Evolutionary conservation across 1,139 yeast genomes (phyloP).

Genomic region (Suhomyces bribrorum): DNA sequence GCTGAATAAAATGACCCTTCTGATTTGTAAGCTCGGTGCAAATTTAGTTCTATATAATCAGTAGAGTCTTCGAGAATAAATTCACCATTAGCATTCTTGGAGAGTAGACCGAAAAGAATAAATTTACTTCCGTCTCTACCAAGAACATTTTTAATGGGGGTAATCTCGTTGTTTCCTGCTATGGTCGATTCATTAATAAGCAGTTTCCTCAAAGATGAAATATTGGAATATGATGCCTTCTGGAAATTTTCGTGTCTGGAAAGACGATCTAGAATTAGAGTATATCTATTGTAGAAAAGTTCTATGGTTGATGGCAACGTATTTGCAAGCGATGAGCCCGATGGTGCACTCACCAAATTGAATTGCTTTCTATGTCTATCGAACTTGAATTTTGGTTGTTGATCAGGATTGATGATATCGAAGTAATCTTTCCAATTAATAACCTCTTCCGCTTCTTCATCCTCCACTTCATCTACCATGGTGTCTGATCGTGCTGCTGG

Average conservation of each 20-base stretch:
- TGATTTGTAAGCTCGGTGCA: slow-evolving; percentile 65
- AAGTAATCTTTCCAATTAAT: slow-evolving; percentile 76
- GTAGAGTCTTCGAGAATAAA: slow-evolving; percentile 81
- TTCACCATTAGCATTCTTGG: slow-evolving; percentile 63
- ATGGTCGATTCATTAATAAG: slow-evolving; percentile 16
- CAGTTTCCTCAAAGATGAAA: slow-evolving; percentile 36
- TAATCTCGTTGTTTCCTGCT: slow-evolving; percentile 52
- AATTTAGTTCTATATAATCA: slow-evolving; percentile 71
- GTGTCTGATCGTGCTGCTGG: slow-evolving; percentile 36
- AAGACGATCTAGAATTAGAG: slow-evolving; percentile 66
- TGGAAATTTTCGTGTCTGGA: slow-evolving; percentile 76
- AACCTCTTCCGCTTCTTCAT: slow-evolving; percentile 19
- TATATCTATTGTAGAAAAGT: slow-evolving; percentile 48
- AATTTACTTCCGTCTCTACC: slow-evolving; percentile 83
- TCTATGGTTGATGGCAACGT: slow-evolving; percentile 27
- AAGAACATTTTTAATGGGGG: slow-evolving; percentile 75
- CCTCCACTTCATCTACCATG: slow-evolving; percentile 25
- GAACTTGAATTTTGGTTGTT: slow-evolving; percentile 67
- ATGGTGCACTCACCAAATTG: slow-evolving; percentile 27
- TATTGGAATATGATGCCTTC: slow-evolving; percentile 45
- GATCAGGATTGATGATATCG: slow-evolving; percentile 61
- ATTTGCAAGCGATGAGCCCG: slow-evolving; percentile 15
- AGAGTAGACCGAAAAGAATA: slow-evolving; percentile 73
- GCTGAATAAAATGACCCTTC: slow-evolving; percentile 70
- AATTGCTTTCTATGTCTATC: slow-evolving; percentile 69